Evolutionary conservation across 2,329 filamentous ascomycete genomes (phyloP).

Genomic region (Alternaria consortialis): DNA sequence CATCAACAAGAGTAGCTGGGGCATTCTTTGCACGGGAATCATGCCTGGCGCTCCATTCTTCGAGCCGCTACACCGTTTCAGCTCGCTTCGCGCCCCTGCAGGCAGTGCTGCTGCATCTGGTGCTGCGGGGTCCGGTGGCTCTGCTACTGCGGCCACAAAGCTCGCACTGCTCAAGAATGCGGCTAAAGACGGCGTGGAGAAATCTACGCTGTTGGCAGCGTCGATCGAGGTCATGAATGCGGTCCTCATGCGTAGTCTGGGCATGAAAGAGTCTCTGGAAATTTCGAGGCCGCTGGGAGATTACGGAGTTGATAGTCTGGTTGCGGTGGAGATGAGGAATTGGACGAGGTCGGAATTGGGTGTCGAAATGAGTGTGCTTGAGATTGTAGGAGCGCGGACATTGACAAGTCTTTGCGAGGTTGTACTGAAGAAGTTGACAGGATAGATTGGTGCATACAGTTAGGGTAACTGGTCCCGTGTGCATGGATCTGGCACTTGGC

Average conservation of each 20-base stretch:
- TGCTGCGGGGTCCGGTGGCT: background rate
- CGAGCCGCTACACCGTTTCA: background rate
- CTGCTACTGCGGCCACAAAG: background rate
- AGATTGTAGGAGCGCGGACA: background rate
- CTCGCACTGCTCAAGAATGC: background rate
- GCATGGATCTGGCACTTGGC: too few relatives aligned
- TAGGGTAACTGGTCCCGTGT: too few relatives aligned
- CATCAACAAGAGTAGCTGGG: background rate
- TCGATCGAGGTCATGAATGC: background rate
- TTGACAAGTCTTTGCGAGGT: background rate
- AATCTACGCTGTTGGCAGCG: background rate
- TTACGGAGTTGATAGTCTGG: constrained; percentile 4
- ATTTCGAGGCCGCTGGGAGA: background rate
- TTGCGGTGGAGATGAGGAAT: background rate
- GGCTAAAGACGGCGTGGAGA: background rate
- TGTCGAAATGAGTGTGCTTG: background rate
- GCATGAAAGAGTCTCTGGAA: background rate
- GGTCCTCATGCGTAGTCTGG: background rate
- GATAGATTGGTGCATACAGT: background rate
- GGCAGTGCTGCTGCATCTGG: background rate
- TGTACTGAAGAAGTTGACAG: background rate
- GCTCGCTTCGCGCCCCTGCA: background rate
- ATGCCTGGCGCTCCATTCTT: background rate
- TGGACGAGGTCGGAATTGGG: background rate
- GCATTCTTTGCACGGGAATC: background rate